These are phyloP conservation scores for Astragalus glycyphyllos DNA, from an alignment of 306 rosid species.

Conservation along the genomic window DNA sequence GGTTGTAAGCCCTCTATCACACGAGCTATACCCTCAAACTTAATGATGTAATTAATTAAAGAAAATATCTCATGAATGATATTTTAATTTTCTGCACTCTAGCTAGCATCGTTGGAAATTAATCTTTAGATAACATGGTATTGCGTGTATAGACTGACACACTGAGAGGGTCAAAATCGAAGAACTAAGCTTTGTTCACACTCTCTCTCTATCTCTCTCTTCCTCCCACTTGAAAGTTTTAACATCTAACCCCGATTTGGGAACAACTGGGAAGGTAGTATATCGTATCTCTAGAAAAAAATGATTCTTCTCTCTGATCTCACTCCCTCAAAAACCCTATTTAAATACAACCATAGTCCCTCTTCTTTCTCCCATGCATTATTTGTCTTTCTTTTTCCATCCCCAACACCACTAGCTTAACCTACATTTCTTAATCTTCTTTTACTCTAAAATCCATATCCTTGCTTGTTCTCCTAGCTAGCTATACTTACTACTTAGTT, in stretches of 20 bases:
- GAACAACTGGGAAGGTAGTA: constrained; percentile 33
- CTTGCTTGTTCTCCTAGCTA: neutral
- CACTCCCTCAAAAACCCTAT: constrained; percentile 46
- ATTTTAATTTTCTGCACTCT: neutral
- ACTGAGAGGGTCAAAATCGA: constrained; percentile 15
- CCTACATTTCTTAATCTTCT: neutral
- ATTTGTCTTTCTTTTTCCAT: constrained; percentile 21
- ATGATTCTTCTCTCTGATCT: constrained; percentile 15
- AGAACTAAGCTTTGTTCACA: neutral
- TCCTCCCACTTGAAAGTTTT: constrained; percentile 21
- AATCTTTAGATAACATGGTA: constrained; percentile 48
- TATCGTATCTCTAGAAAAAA: constrained; percentile 48
- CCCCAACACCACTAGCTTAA: constrained; percentile 29
- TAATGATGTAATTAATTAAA: neutral
- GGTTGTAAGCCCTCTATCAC: neutral
- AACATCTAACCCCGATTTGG: constrained; percentile 42
- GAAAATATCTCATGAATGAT: neutral
- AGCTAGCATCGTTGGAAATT: constrained; percentile 24
- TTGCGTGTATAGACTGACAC: constrained; percentile 50
- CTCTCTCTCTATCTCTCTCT: neutral
- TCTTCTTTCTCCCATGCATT: constrained; percentile 65
- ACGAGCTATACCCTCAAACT: constrained; percentile 4
- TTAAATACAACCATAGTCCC: constrained; percentile 57
- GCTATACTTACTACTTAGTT: neutral
- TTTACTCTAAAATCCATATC: neutral